Percentiles rank a stretch among this genome's conserved stretches.
phyloP scores from a whole-genome alignment of 2,329 filamentous ascomycete genomes.

The Microdochium bolleyi region DNA sequence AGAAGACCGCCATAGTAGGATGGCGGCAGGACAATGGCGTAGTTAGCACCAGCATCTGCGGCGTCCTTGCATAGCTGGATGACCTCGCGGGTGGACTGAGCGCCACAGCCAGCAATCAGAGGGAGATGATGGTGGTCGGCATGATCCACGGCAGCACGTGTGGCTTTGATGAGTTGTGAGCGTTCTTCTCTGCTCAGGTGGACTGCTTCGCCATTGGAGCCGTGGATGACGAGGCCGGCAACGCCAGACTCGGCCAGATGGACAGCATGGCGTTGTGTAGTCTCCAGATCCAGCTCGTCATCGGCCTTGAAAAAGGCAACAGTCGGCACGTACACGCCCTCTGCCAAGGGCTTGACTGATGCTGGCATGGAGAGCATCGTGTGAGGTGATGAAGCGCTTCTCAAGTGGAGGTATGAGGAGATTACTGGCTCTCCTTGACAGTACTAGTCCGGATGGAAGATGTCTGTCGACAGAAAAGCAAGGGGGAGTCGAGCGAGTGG shows the following conservation, averaged over 20 bases:
- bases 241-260: slow-evolving; percentile 56
- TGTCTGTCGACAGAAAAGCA: not conserved
- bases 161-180: slow-evolving; percentile 51
- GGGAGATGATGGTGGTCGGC: slow-evolving; percentile 47
- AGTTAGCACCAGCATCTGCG: slow-evolving; percentile 54
- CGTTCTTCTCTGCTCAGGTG: slow-evolving; percentile 61
- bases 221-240: slow-evolving; percentile 60
- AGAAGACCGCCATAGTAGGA: slow-evolving; percentile 59
- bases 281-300: slow-evolving; percentile 46
- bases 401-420: not conserved
- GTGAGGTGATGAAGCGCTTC: not conserved
- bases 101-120: slow-evolving; percentile 62
- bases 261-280: slow-evolving; percentile 42
- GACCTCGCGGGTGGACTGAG: slow-evolving; percentile 59
- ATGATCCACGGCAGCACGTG: slow-evolving; percentile 50
- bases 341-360: slow-evolving; percentile 8
- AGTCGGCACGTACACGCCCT: slow-evolving; percentile 53
- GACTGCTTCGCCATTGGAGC: slow-evolving; percentile 67
- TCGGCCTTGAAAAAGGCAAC: slow-evolving; percentile 52
- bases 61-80: slow-evolving; percentile 60
- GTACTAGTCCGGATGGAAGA: not conserved
- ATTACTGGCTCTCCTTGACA: not conserved
- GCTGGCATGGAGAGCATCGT: slow-evolving; percentile 11
- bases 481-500: too few species aligned
- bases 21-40: slow-evolving; percentile 60